Evolutionary conservation across 441 rosid species (phyloP), one percentile per base, ranked within the genome.

Genomic region (Gossypium davidsonii): DNA sequence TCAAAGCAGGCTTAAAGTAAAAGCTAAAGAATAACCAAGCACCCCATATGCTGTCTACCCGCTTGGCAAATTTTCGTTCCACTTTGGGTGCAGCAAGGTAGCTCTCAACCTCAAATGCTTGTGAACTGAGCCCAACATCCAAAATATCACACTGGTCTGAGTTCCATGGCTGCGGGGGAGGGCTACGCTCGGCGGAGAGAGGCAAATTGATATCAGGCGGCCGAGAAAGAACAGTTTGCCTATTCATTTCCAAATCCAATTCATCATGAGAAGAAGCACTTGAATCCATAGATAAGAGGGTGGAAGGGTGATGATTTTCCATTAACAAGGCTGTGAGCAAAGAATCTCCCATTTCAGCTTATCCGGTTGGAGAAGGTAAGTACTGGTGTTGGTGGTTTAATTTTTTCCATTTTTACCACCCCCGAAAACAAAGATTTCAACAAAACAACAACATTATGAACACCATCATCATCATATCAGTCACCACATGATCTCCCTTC

Each of bases 201-300:
- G 94, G 91, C 46, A 89, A 71, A 80, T 89, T 89, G 81, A 89
- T 89, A 80, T 89, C 94, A 18, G 94, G 94, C 0, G 94, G 91
- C 5, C 88, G 87, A 52, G 88, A 79, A 71, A 79, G 88, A 57
- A 83, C 75, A 62, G 83, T 74, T 23, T 86, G 88, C 2, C 91
- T 74, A 71, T 76, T 80, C 85, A 86, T 81, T 66, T 87, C 91
- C 63, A 85, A 80, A 73, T 89, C 94, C 81, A 89, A 83, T 12
- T 87, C 93, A 12, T 87, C 90, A 6, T 86, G 90, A 23, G 90
- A 86, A 2, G 85, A 81, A n/a, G 83, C 85, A 71, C 88, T 82
- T 1, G 89, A 89, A 77, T 89, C 93, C 93, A 89, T 89, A 1
- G 91, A 87, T 58, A 89, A 84, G 11, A 85, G 79, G 17, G 93